These are phyloP conservation scores for Dryas integrifolia DNA, from an alignment of 331 rosid genomes.

Conservation along the genomic window DNA sequence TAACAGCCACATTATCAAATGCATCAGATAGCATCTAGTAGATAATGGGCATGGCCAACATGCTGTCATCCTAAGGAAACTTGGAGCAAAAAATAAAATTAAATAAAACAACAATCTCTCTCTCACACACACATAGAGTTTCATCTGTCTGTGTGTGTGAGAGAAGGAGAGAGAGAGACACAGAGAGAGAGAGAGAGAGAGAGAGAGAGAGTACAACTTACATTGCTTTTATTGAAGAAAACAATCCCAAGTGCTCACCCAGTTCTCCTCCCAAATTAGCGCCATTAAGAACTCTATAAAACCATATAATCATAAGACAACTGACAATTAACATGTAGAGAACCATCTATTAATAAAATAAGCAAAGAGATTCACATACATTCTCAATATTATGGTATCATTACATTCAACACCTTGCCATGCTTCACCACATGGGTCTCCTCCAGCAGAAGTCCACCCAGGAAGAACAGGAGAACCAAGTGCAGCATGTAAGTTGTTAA, in stretches of 20 bases:
- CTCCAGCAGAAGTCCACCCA: slow-evolving; percentile 74
- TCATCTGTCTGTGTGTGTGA: not conserved
- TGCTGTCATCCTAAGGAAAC: not conserved
- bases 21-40: not conserved
- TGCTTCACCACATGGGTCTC: slow-evolving; percentile 87
- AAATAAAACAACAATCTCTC: not conserved
- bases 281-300: slow-evolving; percentile 59
- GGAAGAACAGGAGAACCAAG: slow-evolving; percentile 75
- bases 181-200: not conserved
- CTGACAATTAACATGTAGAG: not conserved
- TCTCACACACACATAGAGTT: not conserved
- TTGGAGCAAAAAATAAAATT: not conserved
- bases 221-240: slow-evolving; percentile 62
- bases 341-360: slow-evolving; percentile 7
- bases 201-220: slow-evolving; percentile 40
- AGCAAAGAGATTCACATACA: slow-evolving; percentile 46
- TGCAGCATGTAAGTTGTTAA: slow-evolving; percentile 59
- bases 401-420: slow-evolving; percentile 91
- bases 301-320: slow-evolving; percentile 31
- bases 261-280: slow-evolving; percentile 90
- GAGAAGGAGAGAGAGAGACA: no score
- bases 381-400: slow-evolving; percentile 49
- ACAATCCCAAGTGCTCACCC: slow-evolving; percentile 62
- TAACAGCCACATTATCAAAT: not conserved
- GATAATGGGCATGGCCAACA: not conserved